Evolutionary conservation across 2,329 filamentous ascomycete genomes (phyloP).

Genomic region (Fusarium begoniae): DNA sequence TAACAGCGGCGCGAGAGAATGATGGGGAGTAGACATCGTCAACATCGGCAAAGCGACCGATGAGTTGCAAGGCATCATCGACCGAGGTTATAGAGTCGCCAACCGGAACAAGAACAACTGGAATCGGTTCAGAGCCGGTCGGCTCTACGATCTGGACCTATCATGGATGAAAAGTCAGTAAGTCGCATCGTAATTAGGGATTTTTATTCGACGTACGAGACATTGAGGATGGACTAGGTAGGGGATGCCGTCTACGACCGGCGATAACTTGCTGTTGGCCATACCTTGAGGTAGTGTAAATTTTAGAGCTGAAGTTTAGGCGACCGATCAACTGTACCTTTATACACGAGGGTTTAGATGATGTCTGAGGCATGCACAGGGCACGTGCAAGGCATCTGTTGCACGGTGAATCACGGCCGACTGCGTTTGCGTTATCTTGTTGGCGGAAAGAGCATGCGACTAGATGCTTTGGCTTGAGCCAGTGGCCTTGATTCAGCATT

Average conservation of each 20-base stretch:
- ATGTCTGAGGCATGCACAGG: too few relatives aligned
- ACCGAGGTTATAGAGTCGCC: not conserved
- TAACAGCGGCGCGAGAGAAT: not conserved
- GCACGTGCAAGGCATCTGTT: too few relatives aligned
- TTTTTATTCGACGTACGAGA: not conserved
- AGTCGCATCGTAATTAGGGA: not conserved
- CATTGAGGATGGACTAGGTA: not conserved
- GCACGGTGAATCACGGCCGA: too few relatives aligned
- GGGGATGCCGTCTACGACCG: not conserved
- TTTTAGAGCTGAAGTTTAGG: too few relatives aligned
- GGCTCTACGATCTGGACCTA: not conserved
- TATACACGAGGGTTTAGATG: too few relatives aligned
- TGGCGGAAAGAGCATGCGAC: too few relatives aligned
- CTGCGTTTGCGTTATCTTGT: too few relatives aligned
- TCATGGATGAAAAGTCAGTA: not conserved
- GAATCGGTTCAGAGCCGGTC: rapidly evolving
- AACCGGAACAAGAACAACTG: not conserved
- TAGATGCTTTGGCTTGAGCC: not conserved
- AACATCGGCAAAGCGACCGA: not conserved
- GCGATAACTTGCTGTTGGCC: not conserved
- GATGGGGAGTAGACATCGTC: not conserved
- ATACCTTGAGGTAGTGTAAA: too few relatives aligned
- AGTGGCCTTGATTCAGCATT: not conserved
- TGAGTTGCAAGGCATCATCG: rapidly evolving
- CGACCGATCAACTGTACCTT: too few relatives aligned